Percentiles rank a stretch among this genome's conserved stretches.
These are phyloP conservation scores for Rhamnella rubrinervis DNA, from an alignment of 331 rosid genomes.

Conservation along the genomic window DNA sequence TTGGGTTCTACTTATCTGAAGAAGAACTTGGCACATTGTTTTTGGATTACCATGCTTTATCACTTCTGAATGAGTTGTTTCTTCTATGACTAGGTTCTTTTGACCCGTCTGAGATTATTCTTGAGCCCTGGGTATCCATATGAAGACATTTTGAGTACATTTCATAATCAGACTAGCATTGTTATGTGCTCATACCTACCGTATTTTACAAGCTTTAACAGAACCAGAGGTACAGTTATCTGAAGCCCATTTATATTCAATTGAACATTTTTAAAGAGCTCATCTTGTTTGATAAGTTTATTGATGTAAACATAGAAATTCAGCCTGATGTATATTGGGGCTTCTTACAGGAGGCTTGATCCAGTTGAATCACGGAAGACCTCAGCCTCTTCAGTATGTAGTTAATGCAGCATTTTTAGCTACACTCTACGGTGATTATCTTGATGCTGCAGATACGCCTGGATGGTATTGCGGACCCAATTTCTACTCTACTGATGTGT, in stretches of 20 bases:
- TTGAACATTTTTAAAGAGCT: not conserved
- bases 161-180: slow-evolving; percentile 92
- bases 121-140: slow-evolving; percentile 99
- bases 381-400: slow-evolving; percentile 95
- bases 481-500: slow-evolving; percentile 74
- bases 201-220: slow-evolving; percentile 77
- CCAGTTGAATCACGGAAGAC: slow-evolving; percentile 91
- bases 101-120: slow-evolving; percentile 93
- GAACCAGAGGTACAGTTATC: slow-evolving; percentile 74
- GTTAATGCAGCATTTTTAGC: slow-evolving; percentile 99
- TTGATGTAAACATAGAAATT: slow-evolving; percentile 18
- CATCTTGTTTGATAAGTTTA: slow-evolving; percentile 9
- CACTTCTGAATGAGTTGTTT: not conserved
- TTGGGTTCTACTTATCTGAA: no score
- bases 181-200: slow-evolving; percentile 96
- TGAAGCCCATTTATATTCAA: slow-evolving; percentile 11
- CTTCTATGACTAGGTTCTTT: slow-evolving; percentile 65
- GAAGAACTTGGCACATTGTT: no score
- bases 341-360: slow-evolving; percentile 77
- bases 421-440: slow-evolving; percentile 86
- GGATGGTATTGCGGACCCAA: slow-evolving; percentile 99
- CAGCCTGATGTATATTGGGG: slow-evolving; percentile 10
- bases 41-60: not conserved
- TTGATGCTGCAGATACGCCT: slow-evolving; percentile 97
- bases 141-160: slow-evolving; percentile 87